Evolutionary conservation across 129 eudicot species (phyloP).

Genomic region (Tagetes patula): DNA sequence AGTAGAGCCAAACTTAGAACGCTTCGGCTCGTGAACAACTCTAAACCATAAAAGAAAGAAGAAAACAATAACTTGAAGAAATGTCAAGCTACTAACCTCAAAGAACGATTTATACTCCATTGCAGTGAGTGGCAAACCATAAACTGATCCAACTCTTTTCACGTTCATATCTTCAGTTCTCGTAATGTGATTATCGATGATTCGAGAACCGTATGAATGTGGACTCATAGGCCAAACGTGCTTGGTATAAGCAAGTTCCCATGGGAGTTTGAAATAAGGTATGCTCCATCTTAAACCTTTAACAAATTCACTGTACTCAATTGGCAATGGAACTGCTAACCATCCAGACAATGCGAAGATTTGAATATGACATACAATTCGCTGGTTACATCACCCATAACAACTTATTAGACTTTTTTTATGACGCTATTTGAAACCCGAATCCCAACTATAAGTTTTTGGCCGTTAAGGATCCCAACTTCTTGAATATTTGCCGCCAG

Average conservation of each 20-base stretch:
- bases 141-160: constrained; percentile 37
- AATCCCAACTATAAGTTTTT: too few relatives aligned
- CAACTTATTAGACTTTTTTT: not conserved
- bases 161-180: constrained; percentile 13
- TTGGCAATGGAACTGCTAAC: constrained; percentile 80
- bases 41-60: not conserved
- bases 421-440: too few relatives aligned
- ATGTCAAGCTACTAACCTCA: constrained; percentile 51
- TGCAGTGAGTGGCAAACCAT: constrained; percentile 81
- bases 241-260: constrained; percentile 53
- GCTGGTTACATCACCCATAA: constrained; percentile 43
- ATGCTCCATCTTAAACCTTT: constrained; percentile 88
- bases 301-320: constrained; percentile 73
- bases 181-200: constrained; percentile 16
- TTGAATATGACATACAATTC: constrained; percentile 85
- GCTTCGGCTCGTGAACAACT: too few relatives aligned
- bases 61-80: not conserved
- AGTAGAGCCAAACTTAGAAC: too few relatives aligned
- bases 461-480: too few relatives aligned
- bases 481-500: too few relatives aligned
- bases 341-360: constrained; percentile 79
- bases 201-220: constrained; percentile 36
- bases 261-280: constrained; percentile 83
- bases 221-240: constrained; percentile 42
- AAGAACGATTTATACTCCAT: constrained; percentile 71